Conservation (phyloP, 805 yeast genomes). For the Saccharomycopsis guyanensis region DNA sequence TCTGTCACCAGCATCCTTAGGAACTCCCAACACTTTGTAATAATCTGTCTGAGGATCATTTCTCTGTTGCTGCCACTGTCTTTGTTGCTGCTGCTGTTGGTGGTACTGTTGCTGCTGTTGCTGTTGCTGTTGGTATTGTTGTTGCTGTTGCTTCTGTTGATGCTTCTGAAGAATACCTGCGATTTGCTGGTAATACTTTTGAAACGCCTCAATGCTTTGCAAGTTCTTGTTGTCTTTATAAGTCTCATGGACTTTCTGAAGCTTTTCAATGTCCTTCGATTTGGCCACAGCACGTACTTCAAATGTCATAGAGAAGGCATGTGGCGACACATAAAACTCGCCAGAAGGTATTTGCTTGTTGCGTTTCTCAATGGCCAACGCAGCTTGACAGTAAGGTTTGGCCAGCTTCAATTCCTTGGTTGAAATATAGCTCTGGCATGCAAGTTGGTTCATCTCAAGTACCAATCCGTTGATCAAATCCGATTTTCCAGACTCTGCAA, state of each 20-base stretch:
- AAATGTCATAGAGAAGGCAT: conserved; percentile 14
- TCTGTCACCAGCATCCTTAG: conserved; percentile 56
- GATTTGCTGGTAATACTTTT: conserved; percentile 25
- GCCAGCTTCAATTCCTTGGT: conserved; percentile 9
- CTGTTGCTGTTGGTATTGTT: conserved; percentile 41
- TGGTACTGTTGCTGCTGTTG: conserved; percentile 34
- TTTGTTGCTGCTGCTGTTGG: conserved; percentile 32
- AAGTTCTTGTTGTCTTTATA: conserved; percentile 13
- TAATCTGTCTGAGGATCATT: conserved; percentile 50
- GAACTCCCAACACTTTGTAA: conserved; percentile 68
- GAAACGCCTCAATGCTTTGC: conserved; percentile 21
- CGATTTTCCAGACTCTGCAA: not conserved
- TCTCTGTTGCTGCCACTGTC: conserved; percentile 28
- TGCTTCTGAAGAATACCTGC: conserved; percentile 30
- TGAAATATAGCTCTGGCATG: conserved; percentile 13
- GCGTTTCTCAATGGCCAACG: conserved; percentile 6
- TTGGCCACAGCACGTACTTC: conserved; percentile 12
- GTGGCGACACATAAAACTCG: conserved; percentile 7
- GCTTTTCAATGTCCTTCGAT: conserved; percentile 10
- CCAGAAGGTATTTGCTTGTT: not conserved
- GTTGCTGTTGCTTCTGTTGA: conserved; percentile 36
- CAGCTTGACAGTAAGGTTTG: conserved; percentile 13
- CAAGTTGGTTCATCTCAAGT: conserved; percentile 12
- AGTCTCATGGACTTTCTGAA: conserved; percentile 14
- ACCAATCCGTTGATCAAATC: conserved; percentile 13